Evolutionary conservation across 441 rosid species (phyloP).

Genomic region (Geranium incanum): DNA sequence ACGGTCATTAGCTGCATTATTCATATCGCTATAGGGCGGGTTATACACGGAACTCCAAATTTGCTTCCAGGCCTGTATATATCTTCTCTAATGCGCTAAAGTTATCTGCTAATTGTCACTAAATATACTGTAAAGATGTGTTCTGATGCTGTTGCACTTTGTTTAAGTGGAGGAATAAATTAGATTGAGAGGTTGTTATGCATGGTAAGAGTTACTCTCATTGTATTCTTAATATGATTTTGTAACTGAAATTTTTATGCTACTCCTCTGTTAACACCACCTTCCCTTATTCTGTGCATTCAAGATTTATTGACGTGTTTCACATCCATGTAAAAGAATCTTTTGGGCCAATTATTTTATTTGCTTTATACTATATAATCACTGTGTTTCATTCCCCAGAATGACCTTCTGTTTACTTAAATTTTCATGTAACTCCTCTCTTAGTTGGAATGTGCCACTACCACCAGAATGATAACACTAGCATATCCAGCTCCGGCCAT

Average conservation of each 20-base stretch:
- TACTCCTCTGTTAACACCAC: neutral
- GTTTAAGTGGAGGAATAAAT: neutral
- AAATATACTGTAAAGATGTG: neutral
- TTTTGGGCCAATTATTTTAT: neutral
- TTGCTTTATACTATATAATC: too few species aligned
- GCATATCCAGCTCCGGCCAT: neutral
- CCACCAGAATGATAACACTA: neutral
- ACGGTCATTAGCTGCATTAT: neutral
- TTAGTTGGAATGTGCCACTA: neutral
- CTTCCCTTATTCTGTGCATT: neutral
- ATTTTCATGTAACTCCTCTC: too few species aligned
- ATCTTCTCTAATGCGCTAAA: neutral
- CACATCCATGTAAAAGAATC: neutral
- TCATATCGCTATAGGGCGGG: neutral
- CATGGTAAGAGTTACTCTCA: conserved; percentile 1
- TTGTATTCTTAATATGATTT: neutral
- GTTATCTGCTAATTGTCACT: neutral
- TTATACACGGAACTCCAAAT: neutral
- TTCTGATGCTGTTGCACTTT: neutral
- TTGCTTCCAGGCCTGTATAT: neutral
- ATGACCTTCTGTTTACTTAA: too few species aligned
- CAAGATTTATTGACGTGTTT: neutral
- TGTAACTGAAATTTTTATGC: neutral
- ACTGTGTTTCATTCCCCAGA: too few species aligned
- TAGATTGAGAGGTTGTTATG: neutral